phyloP scores from a whole-genome alignment of 2,329 filamentous ascomycete species.

The Taxawa tesnikishii region DNA sequence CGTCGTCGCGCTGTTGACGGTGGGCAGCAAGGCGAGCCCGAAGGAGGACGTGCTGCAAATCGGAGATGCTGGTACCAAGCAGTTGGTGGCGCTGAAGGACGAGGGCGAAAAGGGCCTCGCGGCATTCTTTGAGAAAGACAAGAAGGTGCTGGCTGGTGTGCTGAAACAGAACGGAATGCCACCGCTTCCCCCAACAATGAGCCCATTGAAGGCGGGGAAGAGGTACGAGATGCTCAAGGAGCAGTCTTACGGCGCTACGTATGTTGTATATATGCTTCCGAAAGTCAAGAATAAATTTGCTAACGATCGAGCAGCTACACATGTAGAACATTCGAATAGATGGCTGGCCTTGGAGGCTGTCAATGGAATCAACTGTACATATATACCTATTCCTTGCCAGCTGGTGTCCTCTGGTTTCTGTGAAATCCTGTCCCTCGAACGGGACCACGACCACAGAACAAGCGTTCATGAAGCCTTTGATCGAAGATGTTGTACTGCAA shows the following conservation, averaged over 20 bases:
- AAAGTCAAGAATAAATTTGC: slow-evolving; percentile 7
- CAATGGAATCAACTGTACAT: too few relatives aligned
- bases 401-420: too few relatives aligned
- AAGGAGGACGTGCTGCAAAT: slow-evolving; percentile 67
- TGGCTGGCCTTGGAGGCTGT: too few relatives aligned
- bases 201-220: slow-evolving; percentile 42
- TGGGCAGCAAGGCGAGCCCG: slow-evolving; percentile 70
- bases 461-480: too few relatives aligned
- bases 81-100: slow-evolving; percentile 65
- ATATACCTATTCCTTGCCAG: too few relatives aligned
- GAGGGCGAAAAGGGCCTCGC: slow-evolving; percentile 63
- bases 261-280: neutral
- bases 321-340: slow-evolving; percentile 31
- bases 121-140: slow-evolving; percentile 58
- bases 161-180: slow-evolving; percentile 70
- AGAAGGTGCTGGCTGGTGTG: slow-evolving; percentile 41
- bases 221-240: slow-evolving; percentile 61
- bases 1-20: slow-evolving; percentile 69
- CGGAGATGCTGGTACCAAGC: slow-evolving; percentile 58
- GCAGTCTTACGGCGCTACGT: slow-evolving; percentile 46
- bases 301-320: slow-evolving; percentile 25
- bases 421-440: too few relatives aligned
- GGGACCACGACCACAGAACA: too few relatives aligned
- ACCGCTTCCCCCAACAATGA: slow-evolving; percentile 68
- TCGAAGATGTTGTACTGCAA: too few relatives aligned